phyloP scores from a whole-genome alignment of 2,329 filamentous ascomycete genomes.

The Ophiostoma sp. region DNA sequence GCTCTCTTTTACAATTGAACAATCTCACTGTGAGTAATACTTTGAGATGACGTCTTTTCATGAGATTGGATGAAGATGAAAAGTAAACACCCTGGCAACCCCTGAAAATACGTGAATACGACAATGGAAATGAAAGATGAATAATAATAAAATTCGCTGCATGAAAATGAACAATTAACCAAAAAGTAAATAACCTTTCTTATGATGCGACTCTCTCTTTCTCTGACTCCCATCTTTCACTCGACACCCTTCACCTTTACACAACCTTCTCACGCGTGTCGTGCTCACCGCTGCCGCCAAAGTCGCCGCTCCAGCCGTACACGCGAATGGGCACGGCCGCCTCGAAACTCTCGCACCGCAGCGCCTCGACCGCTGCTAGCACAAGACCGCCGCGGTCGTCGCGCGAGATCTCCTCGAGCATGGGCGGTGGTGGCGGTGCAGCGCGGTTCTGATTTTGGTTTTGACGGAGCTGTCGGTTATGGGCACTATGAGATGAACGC shows the following conservation, averaged over 20 bases:
- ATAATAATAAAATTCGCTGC: neutral
- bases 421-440: conserved; percentile 36
- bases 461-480: neutral
- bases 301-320: conserved; percentile 61
- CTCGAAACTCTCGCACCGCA: conserved; percentile 88
- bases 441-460: neutral
- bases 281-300: conserved; percentile 20
- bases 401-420: conserved; percentile 77
- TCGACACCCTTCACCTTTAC: neutral
- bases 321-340: conserved; percentile 81
- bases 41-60: neutral
- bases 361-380: conserved; percentile 72
- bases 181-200: neutral
- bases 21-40: neutral
- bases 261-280: conserved; percentile 17
- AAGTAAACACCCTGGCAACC: neutral
- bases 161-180: neutral
- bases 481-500: neutral
- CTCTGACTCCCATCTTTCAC: neutral
- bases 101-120: neutral
- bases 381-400: conserved; percentile 76
- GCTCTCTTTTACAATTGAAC: neutral
- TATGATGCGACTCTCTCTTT: neutral
- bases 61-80: neutral
- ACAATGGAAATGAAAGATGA: neutral